A percentile compares a stretch with the other conserved stretches of the same genome.
Conservation (phyloP, 176 grass and related monocot genomes). For the Eleusine indica region DNA sequence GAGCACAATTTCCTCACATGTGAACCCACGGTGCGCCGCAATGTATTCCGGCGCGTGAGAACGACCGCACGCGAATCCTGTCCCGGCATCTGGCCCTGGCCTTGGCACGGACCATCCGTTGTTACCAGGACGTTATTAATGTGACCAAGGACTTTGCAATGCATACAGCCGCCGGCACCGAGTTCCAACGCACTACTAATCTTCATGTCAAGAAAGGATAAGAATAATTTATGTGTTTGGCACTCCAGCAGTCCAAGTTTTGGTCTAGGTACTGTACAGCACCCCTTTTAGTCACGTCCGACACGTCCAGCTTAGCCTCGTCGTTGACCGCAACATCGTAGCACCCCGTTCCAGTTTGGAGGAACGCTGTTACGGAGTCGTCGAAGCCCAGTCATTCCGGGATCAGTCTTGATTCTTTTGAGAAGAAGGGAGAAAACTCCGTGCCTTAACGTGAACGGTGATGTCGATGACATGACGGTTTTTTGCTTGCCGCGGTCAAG, state of each 20-base stretch:
- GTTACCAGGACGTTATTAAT: conserved; percentile 13
- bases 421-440: neutral
- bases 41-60: conserved; percentile 31
- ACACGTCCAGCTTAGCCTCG: neutral
- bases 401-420: too few relatives aligned
- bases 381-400: neutral
- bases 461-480: neutral
- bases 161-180: neutral
- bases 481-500: conserved; percentile 9
- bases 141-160: neutral
- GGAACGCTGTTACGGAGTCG: neutral
- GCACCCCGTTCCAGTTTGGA: too few relatives aligned
- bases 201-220: neutral
- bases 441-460: neutral
- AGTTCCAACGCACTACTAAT: neutral
- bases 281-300: neutral
- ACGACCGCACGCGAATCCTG: neutral
- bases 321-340: neutral
- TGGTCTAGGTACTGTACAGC: neutral
- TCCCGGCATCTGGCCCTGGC: neutral
- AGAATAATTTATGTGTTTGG: neutral
- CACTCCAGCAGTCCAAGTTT: neutral
- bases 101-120: neutral
- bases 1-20: conserved; percentile 16
- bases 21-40: conserved; percentile 49